A percentile compares a stretch with the other conserved stretches of the same genome.
These are phyloP conservation scores for Drechmeria coniospora DNA, from an alignment of 2,329 filamentous ascomycete genomes.

Conservation along the genomic window DNA sequence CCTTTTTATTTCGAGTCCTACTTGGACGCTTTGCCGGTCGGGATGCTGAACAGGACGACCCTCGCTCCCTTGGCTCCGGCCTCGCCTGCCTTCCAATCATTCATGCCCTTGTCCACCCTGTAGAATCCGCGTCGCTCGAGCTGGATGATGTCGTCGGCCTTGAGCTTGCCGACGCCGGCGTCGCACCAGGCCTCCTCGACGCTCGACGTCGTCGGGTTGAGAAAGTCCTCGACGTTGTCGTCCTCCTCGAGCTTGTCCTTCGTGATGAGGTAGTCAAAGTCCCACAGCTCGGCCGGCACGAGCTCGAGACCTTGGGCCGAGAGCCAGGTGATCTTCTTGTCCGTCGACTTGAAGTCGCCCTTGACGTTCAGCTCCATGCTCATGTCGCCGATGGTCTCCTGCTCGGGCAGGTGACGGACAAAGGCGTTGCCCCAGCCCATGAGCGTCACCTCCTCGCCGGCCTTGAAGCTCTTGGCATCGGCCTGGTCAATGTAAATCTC, in stretches of 20 bases:
- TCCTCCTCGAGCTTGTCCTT: slow-evolving; percentile 90
- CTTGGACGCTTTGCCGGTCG: slow-evolving; percentile 27
- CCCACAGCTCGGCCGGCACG: slow-evolving; percentile 71
- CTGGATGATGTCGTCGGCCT: slow-evolving; percentile 85
- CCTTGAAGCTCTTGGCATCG: slow-evolving; percentile 66
- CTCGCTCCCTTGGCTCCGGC: slow-evolving; percentile 31
- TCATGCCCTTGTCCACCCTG: slow-evolving; percentile 56
- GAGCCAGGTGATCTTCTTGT: slow-evolving; percentile 95
- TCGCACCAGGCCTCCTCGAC: slow-evolving; percentile 66
- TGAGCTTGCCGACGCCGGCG: slow-evolving; percentile 61
- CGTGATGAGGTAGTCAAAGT: slow-evolving; percentile 89
- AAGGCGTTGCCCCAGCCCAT: slow-evolving; percentile 95
- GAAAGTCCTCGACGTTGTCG: slow-evolving; percentile 68
- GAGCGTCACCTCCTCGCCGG: slow-evolving; percentile 81
- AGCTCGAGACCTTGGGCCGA: slow-evolving; percentile 61
- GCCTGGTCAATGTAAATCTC: slow-evolving; percentile 72
- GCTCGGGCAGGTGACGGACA: slow-evolving; percentile 48
- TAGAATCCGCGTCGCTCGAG: slow-evolving; percentile 90
- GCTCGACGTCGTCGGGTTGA: slow-evolving; percentile 62
- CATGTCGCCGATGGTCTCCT: slow-evolving; percentile 48
- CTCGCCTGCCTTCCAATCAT: slow-evolving; percentile 33
- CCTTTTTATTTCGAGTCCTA: slow-evolving; percentile 2
- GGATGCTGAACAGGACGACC: slow-evolving; percentile 41
- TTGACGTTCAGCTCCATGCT: slow-evolving; percentile 79
- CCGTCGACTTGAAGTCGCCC: slow-evolving; percentile 86